Percentiles rank a stretch among this genome's conserved stretches.
phyloP scores from a whole-genome alignment of 2,329 filamentous ascomycete species.

The Cladosporium sp. region DNA sequence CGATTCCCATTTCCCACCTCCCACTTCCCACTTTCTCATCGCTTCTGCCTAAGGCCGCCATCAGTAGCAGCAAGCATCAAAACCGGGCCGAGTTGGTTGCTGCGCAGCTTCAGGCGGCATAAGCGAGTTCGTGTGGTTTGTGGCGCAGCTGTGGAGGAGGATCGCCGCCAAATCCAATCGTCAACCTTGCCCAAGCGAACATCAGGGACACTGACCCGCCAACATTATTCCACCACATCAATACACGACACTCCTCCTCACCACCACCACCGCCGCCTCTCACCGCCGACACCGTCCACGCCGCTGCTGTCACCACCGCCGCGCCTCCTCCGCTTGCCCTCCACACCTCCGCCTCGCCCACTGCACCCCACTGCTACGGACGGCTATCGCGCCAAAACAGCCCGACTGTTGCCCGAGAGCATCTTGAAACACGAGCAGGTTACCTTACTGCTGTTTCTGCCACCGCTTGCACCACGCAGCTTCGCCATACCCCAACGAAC shows the following conservation, averaged over 20 bases:
- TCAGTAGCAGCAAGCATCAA: not conserved
- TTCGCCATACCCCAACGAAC: not conserved
- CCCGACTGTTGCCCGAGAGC: slow-evolving; percentile 11
- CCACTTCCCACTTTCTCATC: not conserved
- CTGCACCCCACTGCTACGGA: not conserved
- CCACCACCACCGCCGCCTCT: not conserved
- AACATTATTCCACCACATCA: slow-evolving; percentile 1
- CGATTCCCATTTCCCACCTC: not conserved
- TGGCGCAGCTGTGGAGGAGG: slow-evolving; percentile 5
- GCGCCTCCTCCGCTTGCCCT: slow-evolving; percentile 9
- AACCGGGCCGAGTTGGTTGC: not conserved
- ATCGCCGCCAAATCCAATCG: slow-evolving; percentile 3
- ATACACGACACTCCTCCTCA: not conserved
- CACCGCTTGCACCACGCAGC: not conserved
- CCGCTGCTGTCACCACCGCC: not conserved
- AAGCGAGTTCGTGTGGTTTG: not conserved
- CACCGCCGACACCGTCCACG: not conserved
- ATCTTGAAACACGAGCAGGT: slow-evolving; percentile 12
- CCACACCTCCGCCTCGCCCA: slow-evolving; percentile 18
- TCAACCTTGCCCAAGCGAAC: slow-evolving; percentile 5
- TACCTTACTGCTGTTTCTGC: not conserved
- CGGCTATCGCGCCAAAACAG: slow-evolving; percentile 11
- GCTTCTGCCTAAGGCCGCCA: not conserved
- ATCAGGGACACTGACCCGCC: slow-evolving; percentile 3
- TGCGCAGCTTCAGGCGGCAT: not conserved